These are phyloP conservation scores for Neonectria sp. DNA, from an alignment of 2,329 filamentous ascomycete genomes.

Conservation along the genomic window DNA sequence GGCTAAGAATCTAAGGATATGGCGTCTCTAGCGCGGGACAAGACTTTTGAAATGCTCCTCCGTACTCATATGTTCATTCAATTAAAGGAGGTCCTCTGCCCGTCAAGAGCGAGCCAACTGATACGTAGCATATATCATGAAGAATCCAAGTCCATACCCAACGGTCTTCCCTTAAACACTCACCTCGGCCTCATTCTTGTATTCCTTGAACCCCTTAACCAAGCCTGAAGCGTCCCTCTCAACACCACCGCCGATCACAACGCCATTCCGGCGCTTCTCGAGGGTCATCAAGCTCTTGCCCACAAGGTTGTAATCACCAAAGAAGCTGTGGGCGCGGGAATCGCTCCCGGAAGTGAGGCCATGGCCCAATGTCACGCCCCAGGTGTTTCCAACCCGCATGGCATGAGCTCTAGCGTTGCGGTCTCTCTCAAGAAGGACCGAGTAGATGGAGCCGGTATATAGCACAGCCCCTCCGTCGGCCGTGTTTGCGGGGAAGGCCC, in stretches of 20 bases:
- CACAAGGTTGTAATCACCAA: slow-evolving; percentile 66
- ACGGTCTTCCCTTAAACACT: not conserved
- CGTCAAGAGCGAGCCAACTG: not conserved
- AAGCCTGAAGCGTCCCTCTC: slow-evolving; percentile 58
- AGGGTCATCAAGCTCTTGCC: slow-evolving; percentile 56
- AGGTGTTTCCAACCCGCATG: slow-evolving; percentile 61
- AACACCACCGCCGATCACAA: slow-evolving; percentile 62
- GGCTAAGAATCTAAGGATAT: too few species aligned
- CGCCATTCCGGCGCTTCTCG: slow-evolving; percentile 54
- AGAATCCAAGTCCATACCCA: not conserved
- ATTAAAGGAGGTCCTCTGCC: not conserved
- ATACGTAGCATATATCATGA: not conserved
- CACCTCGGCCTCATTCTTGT: not conserved
- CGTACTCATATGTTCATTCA: not conserved
- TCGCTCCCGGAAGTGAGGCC: slow-evolving; percentile 58
- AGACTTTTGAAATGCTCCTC: too few species aligned
- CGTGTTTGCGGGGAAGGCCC: slow-evolving; percentile 63
- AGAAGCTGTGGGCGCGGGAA: slow-evolving; percentile 67
- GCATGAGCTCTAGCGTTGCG: slow-evolving; percentile 63
- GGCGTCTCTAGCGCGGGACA: too few species aligned
- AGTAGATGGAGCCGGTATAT: slow-evolving; percentile 70
- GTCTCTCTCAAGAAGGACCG: slow-evolving; percentile 67
- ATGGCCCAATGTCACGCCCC: slow-evolving; percentile 73
- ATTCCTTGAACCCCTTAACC: slow-evolving; percentile 49
- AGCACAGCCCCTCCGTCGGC: slow-evolving; percentile 47